Conservation (phyloP, 1,284 basidiomycete species). For the Hortiboletus rubellus region DNA sequence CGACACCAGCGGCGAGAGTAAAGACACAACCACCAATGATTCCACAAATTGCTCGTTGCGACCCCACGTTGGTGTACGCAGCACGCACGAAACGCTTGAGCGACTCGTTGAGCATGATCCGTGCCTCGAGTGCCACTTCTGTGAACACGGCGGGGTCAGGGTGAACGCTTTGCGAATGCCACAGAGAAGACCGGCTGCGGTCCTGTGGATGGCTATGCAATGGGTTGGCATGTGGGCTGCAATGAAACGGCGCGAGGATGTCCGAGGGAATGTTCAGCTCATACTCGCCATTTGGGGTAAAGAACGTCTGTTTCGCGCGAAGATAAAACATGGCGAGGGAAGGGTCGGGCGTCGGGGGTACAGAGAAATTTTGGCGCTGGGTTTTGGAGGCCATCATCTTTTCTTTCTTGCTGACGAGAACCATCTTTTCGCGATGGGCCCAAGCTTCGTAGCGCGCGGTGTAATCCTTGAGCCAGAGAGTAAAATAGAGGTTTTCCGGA, state of each 20-base stretch:
- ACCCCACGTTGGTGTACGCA: constrained; percentile 76
- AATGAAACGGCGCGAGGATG: constrained; percentile 63
- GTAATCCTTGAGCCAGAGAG: constrained; percentile 72
- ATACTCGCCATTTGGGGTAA: constrained; percentile 64
- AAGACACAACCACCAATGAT: constrained; percentile 57
- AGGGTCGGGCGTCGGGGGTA: constrained; percentile 48
- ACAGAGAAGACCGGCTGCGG: constrained; percentile 13
- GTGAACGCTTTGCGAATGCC: constrained; percentile 40
- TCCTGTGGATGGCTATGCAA: constrained; percentile 27
- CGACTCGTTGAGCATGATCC: constrained; percentile 60
- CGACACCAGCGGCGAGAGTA: constrained; percentile 37
- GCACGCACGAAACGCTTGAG: constrained; percentile 67
- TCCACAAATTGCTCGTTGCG: constrained; percentile 65
- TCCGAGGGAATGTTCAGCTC: constrained; percentile 69
- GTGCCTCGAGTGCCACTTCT: constrained; percentile 55
- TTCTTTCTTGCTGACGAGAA: constrained; percentile 35
- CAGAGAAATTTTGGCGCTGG: constrained; percentile 24
- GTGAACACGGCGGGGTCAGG: constrained; percentile 66
- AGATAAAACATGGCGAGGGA: constrained; percentile 68
- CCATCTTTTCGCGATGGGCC: constrained; percentile 44
- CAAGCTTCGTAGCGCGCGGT: constrained; percentile 59
- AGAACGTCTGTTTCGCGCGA: constrained; percentile 75
- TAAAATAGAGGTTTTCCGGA: constrained; percentile 75
- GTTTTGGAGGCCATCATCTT: constrained; percentile 26
- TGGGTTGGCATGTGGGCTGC: constrained; percentile 28